These are phyloP conservation scores for Iberis pinnata DNA, from an alignment of 345 rosid species.

Conservation along the genomic window DNA sequence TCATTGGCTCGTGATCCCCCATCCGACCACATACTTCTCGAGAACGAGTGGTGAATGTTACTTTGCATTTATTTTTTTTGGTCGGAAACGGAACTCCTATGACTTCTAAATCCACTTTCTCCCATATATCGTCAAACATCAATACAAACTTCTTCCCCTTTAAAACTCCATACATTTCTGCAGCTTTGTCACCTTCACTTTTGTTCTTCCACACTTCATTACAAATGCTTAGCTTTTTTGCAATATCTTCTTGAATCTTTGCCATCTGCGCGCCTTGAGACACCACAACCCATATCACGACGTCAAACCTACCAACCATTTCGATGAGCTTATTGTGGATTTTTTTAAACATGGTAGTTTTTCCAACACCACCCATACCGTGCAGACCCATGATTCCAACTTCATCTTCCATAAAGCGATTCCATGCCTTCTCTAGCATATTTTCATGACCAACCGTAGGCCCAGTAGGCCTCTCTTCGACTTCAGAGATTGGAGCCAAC, in stretches of 20 bases:
- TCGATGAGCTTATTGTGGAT: constrained; percentile 17
- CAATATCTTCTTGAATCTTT: too few relatives aligned
- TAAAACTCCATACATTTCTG: background rate
- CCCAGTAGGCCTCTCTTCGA: constrained; percentile 6
- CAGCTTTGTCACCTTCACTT: background rate
- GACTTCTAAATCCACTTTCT: constrained; percentile 4
- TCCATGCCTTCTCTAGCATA: constrained; percentile 16
- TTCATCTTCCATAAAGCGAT: background rate
- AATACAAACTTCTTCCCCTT: background rate
- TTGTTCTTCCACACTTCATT: background rate
- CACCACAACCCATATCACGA: too few relatives aligned
- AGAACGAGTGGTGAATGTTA: constrained; percentile 18
- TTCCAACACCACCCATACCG: too few relatives aligned
- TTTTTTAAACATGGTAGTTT: constrained; percentile 27
- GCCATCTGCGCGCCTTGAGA: too few relatives aligned
- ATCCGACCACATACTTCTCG: constrained; percentile 13
- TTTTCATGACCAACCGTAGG: constrained; percentile 17
- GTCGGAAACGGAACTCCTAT: constrained; percentile 4
- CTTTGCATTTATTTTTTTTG: constrained; percentile 7
- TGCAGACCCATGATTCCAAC: constrained; percentile 19
- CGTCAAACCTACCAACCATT: background rate
- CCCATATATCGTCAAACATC: constrained; percentile 26
- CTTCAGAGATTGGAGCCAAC: background rate
- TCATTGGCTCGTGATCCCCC: constrained; percentile 5
- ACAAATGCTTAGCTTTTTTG: too few relatives aligned